Evolutionary conservation across 108 stramenopile species (phyloP), one percentile per base, ranked within the genome.

Genomic region (Skeletonema potamos): DNA sequence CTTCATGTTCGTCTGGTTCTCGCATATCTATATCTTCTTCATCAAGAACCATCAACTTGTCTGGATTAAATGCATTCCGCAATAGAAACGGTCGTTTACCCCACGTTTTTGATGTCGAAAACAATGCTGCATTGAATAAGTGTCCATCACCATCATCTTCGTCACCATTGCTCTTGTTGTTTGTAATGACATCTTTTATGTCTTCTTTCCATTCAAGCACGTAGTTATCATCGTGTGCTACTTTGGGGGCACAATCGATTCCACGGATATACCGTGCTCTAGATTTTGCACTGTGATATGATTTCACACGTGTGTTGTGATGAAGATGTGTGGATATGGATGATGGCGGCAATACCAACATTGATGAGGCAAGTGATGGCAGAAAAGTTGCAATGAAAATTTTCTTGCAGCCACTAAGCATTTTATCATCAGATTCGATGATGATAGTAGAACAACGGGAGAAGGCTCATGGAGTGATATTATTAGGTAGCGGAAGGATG

Each of bases 71-170:
- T 32, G 88, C 90, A 6, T 70, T 55, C 60, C 82, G 75, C 34
- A 91, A 54, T 7, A 93, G 58, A 27, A 91, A 65, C 15, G 92
- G 92, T 22, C 80, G 66, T 22, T 70, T 64, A 27, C 87, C 87
- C 92, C 92, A 93, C 55, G 75, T 69, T 29, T 79, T 68, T 17
- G 72, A 79, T 7, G 66, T 55, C 6, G 72, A 71, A 64, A 79
- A 79, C 17, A 62, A 6, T 9, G 34, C 18, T 56, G 30, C 58
- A 17, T 27, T 66, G 54, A 72, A 71, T 15, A 51, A 22, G 22
- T 51, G 48, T 51, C 48, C 48, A 22, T 51, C 48, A 34, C 34
- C 34, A 51, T 17, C 17, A 44, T 41, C 39, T 3, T 41, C 2
- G 39, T n/a, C 39, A n/a, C 15, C n/a, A 15, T 41, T 41, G 15